Base-by-base conservation (phyloP, 2,329 filamentous ascomycete genomes). In the Chaetoscypha palmicola region DNA sequence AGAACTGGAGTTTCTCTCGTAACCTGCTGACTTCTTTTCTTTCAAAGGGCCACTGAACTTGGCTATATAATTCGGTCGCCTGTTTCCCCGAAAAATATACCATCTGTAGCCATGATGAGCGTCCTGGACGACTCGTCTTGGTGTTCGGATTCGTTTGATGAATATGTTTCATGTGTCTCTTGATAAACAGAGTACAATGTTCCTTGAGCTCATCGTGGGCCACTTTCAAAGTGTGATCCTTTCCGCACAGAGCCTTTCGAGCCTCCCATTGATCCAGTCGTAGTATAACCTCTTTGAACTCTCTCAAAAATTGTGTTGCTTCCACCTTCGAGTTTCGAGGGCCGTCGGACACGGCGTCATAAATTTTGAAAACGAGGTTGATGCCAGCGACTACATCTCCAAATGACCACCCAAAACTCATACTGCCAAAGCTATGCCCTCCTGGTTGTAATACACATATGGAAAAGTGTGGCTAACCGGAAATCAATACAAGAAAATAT, bases 401-500 rank as follows among this genome's bases (percentile, higher is more conserved):
- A 11, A 61, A 50, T 5, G 62, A 52, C 48, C 61, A 63, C 8
- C 62, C 62, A 41, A 66, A 64, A 36, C 57, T 61, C 63, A 31
- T 49, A 41, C 41, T 31, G 30, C n/a, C n/a, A n/a, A n/a, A n/a
- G n/a, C n/a, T n/a, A n/a, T n/a, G n/a, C n/a, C n/a, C n/a, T n/a
- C n/a, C n/a, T n/a, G n/a, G n/a, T n/a, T n/a, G n/a, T n/a, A n/a
- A n/a, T n/a, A n/a, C n/a, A n/a, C n/a, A n/a, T n/a, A n/a, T n/a
- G n/a, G n/a, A n/a, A n/a, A n/a, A n/a, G n/a, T n/a, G n/a, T n/a
- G n/a, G n/a, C n/a, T n/a, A n/a, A n/a, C n/a, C n/a, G n/a, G n/a
- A n/a, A n/a, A n/a, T n/a, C n/a, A n/a, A n/a, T n/a, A n/a, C n/a
- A n/a, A n/a, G n/a, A n/a, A n/a, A n/a, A n/a, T n/a, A n/a, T n/a